These are phyloP conservation scores for Nemania diffusa DNA, from an alignment of 2,329 filamentous ascomycete genomes.

Conservation along the genomic window DNA sequence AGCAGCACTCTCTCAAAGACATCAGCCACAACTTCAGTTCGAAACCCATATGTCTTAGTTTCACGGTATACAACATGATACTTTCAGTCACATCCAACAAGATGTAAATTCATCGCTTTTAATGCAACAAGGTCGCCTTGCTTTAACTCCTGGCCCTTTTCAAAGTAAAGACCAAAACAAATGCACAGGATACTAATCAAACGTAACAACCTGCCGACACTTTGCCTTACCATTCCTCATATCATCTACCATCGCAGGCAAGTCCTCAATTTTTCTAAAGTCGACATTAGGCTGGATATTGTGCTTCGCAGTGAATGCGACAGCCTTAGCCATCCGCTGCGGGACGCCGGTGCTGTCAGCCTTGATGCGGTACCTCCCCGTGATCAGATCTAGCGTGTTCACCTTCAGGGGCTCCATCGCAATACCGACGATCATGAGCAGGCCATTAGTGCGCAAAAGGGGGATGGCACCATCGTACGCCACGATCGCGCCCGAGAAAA, in stretches of 20 bases:
- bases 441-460: constrained; percentile 23
- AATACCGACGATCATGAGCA: constrained; percentile 33
- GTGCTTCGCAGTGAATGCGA: constrained; percentile 30
- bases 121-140: neutral
- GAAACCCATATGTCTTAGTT: too few relatives aligned
- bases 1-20: too few relatives aligned
- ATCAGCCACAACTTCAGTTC: too few relatives aligned
- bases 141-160: neutral
- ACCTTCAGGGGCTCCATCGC: constrained; percentile 16
- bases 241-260: constrained; percentile 29
- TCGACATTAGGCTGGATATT: constrained; percentile 32
- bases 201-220: constrained; percentile 28
- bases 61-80: neutral
- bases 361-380: constrained; percentile 32
- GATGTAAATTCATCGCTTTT: neutral
- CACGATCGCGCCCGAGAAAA: constrained; percentile 28
- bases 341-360: constrained; percentile 28
- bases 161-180: too few relatives aligned
- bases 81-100: neutral
- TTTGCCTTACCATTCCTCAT: constrained; percentile 30
- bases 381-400: constrained; percentile 18
- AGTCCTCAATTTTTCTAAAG: constrained; percentile 29
- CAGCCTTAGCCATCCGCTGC: constrained; percentile 32
- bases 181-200: too few relatives aligned
- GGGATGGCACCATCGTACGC: constrained; percentile 25